Evolutionary conservation across 176 grass and related monocot species (phyloP), one percentile per base, ranked within the genome.

Genomic region (Coix lacrymajobi): DNA sequence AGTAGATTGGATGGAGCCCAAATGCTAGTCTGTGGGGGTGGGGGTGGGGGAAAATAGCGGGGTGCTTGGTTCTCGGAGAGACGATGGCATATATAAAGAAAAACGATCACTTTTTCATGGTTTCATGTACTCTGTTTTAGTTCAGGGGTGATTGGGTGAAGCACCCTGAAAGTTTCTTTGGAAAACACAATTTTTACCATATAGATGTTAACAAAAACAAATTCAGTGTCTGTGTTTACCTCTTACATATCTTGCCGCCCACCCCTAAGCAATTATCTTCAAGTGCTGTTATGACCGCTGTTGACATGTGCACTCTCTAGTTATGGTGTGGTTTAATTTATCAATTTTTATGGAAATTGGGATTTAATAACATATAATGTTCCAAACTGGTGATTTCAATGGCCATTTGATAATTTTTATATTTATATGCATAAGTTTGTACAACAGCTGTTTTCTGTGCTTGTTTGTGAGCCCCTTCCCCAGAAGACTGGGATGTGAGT

Each of bases 281-380:
- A 58, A 57, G 52, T 57, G 52, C 52, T 56, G 52, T 22, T 56
- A n/a, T 56, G 52, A 8, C 52, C 8, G 4, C 10, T 68, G 60
- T 54, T 28, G 19, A 17, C 8, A 13, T 44, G 71, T 81, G 32
- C 26, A 33, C 10, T n/a, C 3, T 73, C 38, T 33, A 17, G 29
- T 75, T 81, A 26, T 17, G 12, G 49, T 81, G 62, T 81, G 6
- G 16, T 88, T 66, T 84, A 11, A 49, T 52, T 65, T 66, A 51
- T 66, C 33, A 13, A 25, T 70, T 44, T 78, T 69, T n/a, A 31
- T 29, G 6, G 66, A 20, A 14, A 11, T 33, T 57, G 6, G 33
- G 73, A 57, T 76, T 60, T 76, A 4, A 11, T 60, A 29, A 26
- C 46, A 63, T 77, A 60, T 60, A 17, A 69, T 66, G 13, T 40